These are phyloP conservation scores for Puccinia brachypodii DNA, from an alignment of 1,284 basidiomycete genomes.

Conservation along the genomic window DNA sequence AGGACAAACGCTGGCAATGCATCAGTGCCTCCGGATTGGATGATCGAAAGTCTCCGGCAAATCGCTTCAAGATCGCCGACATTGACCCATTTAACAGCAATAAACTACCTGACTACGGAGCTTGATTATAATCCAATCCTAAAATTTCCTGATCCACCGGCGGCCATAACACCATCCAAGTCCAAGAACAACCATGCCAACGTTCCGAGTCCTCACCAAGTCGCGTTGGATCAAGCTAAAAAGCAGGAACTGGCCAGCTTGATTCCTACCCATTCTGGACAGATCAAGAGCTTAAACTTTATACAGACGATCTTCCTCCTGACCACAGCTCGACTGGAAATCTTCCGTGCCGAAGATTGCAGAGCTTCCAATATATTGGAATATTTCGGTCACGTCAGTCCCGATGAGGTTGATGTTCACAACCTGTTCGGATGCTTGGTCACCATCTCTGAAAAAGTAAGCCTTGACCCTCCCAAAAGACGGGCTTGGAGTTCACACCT, in stretches of 20 bases:
- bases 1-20: slow-evolving; percentile 71
- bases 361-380: slow-evolving; percentile 77
- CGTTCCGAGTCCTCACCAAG: slow-evolving; percentile 17
- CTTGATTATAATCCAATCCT: slow-evolving; percentile 92
- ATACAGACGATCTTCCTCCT: slow-evolving; percentile 85
- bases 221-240: slow-evolving; percentile 48
- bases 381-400: slow-evolving; percentile 84
- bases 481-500: not conserved
- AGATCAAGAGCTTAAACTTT: slow-evolving; percentile 73
- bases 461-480: slow-evolving; percentile 43
- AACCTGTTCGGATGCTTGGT: slow-evolving; percentile 75
- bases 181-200: slow-evolving; percentile 14
- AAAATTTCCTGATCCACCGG: slow-evolving; percentile 49
- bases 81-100: slow-evolving; percentile 76
- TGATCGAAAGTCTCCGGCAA: slow-evolving; percentile 63
- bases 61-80: slow-evolving; percentile 87
- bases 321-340: slow-evolving; percentile 85
- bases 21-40: slow-evolving; percentile 59
- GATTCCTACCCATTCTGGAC: slow-evolving; percentile 70
- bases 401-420: slow-evolving; percentile 67
- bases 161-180: slow-evolving; percentile 21
- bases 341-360: slow-evolving; percentile 76
- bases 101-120: slow-evolving; percentile 82
- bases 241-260: slow-evolving; percentile 57
- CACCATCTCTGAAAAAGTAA: slow-evolving; percentile 79